phyloP scores from a whole-genome alignment of 2,329 filamentous ascomycete genomes.

The Aaosphaeria arxii region DNA sequence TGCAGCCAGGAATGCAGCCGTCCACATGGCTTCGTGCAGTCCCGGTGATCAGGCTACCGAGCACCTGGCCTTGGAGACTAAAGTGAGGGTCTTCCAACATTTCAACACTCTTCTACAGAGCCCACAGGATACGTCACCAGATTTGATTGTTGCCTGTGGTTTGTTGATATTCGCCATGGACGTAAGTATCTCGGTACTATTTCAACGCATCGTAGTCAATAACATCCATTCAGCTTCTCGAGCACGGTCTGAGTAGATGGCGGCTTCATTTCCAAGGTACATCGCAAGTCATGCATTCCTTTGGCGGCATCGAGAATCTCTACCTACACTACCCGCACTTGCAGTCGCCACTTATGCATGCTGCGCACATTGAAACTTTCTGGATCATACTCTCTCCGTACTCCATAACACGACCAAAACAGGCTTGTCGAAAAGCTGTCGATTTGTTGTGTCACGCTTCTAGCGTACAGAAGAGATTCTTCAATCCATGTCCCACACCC shows the following conservation, averaged over 20 bases:
- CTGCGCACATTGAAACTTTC: constrained; percentile 14
- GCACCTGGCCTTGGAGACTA: constrained; percentile 16
- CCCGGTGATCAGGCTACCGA: constrained; percentile 10
- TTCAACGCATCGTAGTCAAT: background rate
- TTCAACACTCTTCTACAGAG: constrained; percentile 11
- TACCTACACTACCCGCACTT: constrained; percentile 17
- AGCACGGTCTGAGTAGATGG: constrained; percentile 17
- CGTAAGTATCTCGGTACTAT: constrained; percentile 8
- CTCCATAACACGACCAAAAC: constrained; percentile 10
- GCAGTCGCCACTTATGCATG: constrained; percentile 9
- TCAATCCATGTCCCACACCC: constrained; percentile 10
- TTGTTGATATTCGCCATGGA: constrained; percentile 22
- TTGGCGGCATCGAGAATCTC: constrained; percentile 17
- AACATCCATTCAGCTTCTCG: constrained; percentile 12
- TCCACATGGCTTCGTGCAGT: constrained; percentile 18
- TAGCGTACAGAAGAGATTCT: constrained; percentile 8
- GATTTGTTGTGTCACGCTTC: constrained; percentile 11
- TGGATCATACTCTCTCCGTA: constrained; percentile 10
- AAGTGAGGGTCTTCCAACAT: constrained; percentile 15
- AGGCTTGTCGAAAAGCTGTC: constrained; percentile 12
- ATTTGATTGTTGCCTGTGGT: constrained; percentile 12
- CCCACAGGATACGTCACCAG: constrained; percentile 12
- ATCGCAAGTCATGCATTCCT: constrained; percentile 12
- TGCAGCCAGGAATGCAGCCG: constrained; percentile 9
- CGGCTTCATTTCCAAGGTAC: constrained; percentile 15